Evolutionary conservation across 2,329 filamentous ascomycete species (phyloP), one percentile per base, ranked within the genome.

Genomic region (Neofusicoccum cordaticola): DNA sequence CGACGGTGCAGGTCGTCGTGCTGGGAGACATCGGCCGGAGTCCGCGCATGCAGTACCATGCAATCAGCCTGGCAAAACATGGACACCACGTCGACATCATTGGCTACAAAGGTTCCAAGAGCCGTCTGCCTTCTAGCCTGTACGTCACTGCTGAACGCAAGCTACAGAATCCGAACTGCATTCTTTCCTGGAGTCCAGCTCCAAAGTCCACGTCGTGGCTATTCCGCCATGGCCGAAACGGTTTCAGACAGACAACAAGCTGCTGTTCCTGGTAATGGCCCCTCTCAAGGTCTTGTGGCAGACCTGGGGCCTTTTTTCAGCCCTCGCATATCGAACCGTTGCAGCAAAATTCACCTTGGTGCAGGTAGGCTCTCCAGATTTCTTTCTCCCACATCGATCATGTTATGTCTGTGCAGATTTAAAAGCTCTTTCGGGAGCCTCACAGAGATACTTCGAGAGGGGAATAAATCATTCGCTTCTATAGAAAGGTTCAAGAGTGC

Each of bases 41-140:
- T 75, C 95, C 95, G 57, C 92, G 95, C 64, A 99, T 99, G 94
- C 93, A 98, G 74, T 98, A 99, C 72, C 95, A 99, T 84, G 94
- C 94, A 19, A 82, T 97, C 70, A 98, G 94, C 75, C 88, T 98
- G 72, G 92, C 92, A 45, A 90, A 89, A 71, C 88, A 93, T 73
- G 92, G 92, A 27, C 90, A 88, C 6, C 84, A 84, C 39, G 94
- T 97, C 19, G 88, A 94, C 74, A 81, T 99, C 12, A 89, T 99
- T 70, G 95, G 94, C 51, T 98, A 97, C 75, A 83, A 89, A 74
- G 92, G 92, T 93, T 13, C 15, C 11, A 9, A 22, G 6, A 9
- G 11, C 6, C 35, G 22, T 19, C 35, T 41, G 34, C 67, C 65
- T 27, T 44, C 31, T 51, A 4, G 12, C 13, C 19, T 61, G 35